Conservation (phyloP, 805 yeast genomes). For the Cyberlindnera nakhonratchasimensis region DNA sequence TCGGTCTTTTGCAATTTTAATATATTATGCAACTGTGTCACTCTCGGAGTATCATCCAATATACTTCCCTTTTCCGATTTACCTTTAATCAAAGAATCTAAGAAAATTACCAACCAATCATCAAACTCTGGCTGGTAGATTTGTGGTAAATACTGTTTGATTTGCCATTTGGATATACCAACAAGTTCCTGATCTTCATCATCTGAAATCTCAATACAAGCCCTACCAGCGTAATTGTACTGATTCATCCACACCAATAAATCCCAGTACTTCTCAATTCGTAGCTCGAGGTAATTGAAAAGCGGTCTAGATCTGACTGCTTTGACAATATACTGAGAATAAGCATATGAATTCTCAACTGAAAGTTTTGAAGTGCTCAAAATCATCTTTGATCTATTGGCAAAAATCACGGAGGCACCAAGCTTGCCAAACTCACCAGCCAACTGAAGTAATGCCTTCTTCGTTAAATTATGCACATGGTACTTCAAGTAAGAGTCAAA, state of each 20-base stretch:
- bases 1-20: slow-evolving; percentile 40
- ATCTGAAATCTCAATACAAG: slow-evolving; percentile 38
- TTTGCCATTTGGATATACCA: slow-evolving; percentile 70
- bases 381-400: slow-evolving; percentile 71
- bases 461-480: slow-evolving; percentile 83
- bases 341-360: slow-evolving; percentile 87
- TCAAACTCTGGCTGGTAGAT: slow-evolving; percentile 79
- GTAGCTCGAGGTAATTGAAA: slow-evolving; percentile 76
- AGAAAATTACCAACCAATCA: slow-evolving; percentile 76
- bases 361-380: slow-evolving; percentile 70
- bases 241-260: slow-evolving; percentile 93
- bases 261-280: slow-evolving; percentile 84
- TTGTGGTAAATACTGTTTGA: slow-evolving; percentile 67
- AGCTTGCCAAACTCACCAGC: slow-evolving; percentile 72
- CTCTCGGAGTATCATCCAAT: slow-evolving; percentile 51
- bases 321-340: slow-evolving; percentile 77
- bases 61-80: slow-evolving; percentile 36
- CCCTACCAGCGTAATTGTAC: slow-evolving; percentile 77
- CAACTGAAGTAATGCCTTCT: slow-evolving; percentile 76
- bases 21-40: slow-evolving; percentile 62
- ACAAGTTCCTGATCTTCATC: slow-evolving; percentile 35
- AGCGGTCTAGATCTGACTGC: slow-evolving; percentile 77
- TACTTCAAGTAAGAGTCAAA: slow-evolving; percentile 79
- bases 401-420: slow-evolving; percentile 79
- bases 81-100: slow-evolving; percentile 62